Conservation (phyloP, 179 eudicot genomes). For the Silene coronaria region DNA sequence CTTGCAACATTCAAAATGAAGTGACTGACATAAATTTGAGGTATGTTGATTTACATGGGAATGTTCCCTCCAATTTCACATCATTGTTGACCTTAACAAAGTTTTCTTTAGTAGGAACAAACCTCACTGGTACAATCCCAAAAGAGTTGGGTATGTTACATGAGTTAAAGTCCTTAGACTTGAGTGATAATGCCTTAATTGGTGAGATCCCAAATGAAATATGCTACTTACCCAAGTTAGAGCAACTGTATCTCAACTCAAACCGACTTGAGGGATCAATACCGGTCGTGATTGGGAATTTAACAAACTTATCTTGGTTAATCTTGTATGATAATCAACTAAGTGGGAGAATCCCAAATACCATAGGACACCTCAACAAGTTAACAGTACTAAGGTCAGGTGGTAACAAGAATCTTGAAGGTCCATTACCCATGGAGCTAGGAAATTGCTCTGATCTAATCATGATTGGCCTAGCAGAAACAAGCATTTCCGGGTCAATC, state of each 20-base stretch:
- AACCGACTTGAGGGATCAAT: constrained; percentile 61
- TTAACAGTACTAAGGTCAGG: constrained; percentile 64
- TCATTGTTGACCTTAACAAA: constrained; percentile 42
- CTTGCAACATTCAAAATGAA: constrained; percentile 47
- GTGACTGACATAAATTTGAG: constrained; percentile 55
- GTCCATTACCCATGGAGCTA: constrained; percentile 59
- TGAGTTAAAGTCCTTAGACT: constrained; percentile 43
- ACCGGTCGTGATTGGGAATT: constrained; percentile 53
- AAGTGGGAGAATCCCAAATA: constrained; percentile 62
- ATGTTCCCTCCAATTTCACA: constrained; percentile 47
- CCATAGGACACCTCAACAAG: constrained; percentile 53
- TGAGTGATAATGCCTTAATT: constrained; percentile 66
- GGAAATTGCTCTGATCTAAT: constrained; percentile 61
- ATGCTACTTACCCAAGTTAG: constrained; percentile 41
- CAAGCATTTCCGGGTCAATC: constrained; percentile 71
- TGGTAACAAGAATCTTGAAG: constrained; percentile 79
- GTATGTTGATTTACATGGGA: constrained; percentile 62
- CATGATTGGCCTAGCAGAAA: constrained; percentile 84
- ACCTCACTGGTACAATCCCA: constrained; percentile 72
- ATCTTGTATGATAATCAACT: constrained; percentile 73
- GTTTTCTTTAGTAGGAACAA: constrained; percentile 54
- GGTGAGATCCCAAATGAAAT: constrained; percentile 72
- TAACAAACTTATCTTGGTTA: constrained; percentile 45
- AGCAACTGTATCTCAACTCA: constrained; percentile 55
- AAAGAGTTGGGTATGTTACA: constrained; percentile 38